Conservation (phyloP, 75 land plant species). For the Gnetum montanum region DNA sequence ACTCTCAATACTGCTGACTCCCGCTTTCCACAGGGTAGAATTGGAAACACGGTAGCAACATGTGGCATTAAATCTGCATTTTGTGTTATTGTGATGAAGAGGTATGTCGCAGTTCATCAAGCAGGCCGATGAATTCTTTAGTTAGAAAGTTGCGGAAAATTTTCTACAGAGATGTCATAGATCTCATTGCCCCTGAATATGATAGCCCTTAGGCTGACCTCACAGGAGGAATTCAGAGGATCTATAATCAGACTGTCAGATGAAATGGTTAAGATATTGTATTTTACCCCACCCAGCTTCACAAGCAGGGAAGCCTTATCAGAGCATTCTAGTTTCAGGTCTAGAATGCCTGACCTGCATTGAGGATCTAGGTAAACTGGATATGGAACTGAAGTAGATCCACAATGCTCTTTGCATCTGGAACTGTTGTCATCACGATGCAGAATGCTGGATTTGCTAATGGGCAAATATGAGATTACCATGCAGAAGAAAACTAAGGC, state of each 20-base stretch:
- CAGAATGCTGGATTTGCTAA: background rate
- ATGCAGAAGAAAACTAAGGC: background rate
- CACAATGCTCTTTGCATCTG: conserved; percentile 21
- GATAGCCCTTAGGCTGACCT: conserved; percentile 14
- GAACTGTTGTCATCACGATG: background rate
- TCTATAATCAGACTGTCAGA: conserved; percentile 42
- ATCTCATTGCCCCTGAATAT: conserved; percentile 9
- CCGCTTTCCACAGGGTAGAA: conserved; percentile 18
- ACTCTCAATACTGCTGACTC: conserved; percentile 24
- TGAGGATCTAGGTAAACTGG: conserved; percentile 18
- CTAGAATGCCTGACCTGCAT: conserved; percentile 17
- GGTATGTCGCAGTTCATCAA: conserved; percentile 1
- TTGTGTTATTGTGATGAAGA: conserved; percentile 1
- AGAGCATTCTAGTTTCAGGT: conserved; percentile 15
- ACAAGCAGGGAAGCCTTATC: background rate
- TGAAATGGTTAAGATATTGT: conserved; percentile 24
- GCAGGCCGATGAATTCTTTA: conserved; percentile 56
- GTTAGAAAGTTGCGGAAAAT: conserved; percentile 40
- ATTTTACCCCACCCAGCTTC: background rate
- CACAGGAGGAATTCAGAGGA: conserved; percentile 12
- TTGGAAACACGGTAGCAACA: conserved; percentile 50
- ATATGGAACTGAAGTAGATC: conserved; percentile 8
- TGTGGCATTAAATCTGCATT: conserved; percentile 17
- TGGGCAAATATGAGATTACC: conserved; percentile 4
- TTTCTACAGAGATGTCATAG: conserved; percentile 32